Evolutionary conservation across 1,284 basidiomycete genomes (phyloP).

Genomic region (Vanrija pseudolonga): DNA sequence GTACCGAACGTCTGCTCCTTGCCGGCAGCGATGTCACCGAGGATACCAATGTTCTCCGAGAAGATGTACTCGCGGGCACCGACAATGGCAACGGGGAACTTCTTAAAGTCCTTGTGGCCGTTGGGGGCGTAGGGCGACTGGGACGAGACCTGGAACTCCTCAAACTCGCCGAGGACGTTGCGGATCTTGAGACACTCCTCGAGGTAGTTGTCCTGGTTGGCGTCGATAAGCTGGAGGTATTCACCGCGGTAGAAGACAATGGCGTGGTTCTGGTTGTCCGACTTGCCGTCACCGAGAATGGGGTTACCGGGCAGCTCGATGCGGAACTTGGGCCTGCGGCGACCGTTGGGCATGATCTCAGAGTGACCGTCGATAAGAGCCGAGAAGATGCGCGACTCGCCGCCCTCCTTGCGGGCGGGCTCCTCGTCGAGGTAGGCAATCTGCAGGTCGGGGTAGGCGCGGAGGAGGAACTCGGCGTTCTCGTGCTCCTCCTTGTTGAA

Average conservation of each 20-base stretch:
- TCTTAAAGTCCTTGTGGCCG: conserved; percentile 80
- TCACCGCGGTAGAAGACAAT: conserved; percentile 99
- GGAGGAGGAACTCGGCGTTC: conserved; percentile 95
- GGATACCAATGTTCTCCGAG: conserved; percentile 99
- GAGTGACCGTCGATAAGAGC: conserved; percentile 96
- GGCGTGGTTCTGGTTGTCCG: conserved; percentile 99
- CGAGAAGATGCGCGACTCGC: conserved; percentile 92
- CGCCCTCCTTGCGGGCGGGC: conserved; percentile 85
- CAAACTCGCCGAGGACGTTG: conserved; percentile 96
- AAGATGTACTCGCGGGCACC: conserved; percentile 99
- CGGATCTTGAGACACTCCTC: conserved; percentile 99
- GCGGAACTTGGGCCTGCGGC: conserved; percentile 92
- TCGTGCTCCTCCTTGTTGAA: conserved; percentile 99
- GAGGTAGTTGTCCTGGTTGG: conserved; percentile 99
- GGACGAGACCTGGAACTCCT: conserved; percentile 80
- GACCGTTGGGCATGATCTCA: conserved; percentile 85
- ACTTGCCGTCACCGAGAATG: conserved; percentile 98
- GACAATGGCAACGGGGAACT: conserved; percentile 90
- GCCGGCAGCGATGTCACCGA: conserved; percentile 96
- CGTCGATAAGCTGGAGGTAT: conserved; percentile 97
- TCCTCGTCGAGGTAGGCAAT: conserved; percentile 99
- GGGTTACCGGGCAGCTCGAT: conserved; percentile 98
- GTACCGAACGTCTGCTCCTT: conserved; percentile 99
- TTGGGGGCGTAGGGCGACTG: conserved; percentile 84
- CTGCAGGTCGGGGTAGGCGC: conserved; percentile 98